phyloP scores from a whole-genome alignment of 225 moss, liverwort and hornwort species.

The Anthoceros angustus region DNA sequence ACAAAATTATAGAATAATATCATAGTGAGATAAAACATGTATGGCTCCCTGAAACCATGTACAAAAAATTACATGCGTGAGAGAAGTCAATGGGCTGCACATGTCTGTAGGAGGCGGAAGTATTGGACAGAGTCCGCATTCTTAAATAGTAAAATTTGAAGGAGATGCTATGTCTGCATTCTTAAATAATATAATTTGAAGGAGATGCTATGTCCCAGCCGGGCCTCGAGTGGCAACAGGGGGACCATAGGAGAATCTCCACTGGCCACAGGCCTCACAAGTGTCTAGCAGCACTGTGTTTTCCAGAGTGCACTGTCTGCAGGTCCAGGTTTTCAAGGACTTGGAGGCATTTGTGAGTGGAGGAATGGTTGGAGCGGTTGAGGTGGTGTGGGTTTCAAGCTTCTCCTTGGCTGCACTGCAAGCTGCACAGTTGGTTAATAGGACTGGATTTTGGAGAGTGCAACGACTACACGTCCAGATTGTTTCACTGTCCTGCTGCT shows the following conservation, averaged over 20 bases:
- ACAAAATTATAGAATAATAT: too few relatives aligned
- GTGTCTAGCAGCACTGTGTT: constrained; percentile 49
- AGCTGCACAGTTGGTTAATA: not conserved
- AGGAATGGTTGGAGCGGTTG: not conserved
- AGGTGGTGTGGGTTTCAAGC: not conserved
- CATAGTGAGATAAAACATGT: too few relatives aligned
- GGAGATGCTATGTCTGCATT: too few relatives aligned
- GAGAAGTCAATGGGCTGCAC: too few relatives aligned
- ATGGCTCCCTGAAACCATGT: too few relatives aligned
- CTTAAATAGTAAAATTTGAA: too few relatives aligned
- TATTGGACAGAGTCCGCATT: too few relatives aligned
- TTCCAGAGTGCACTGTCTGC: constrained; percentile 85
- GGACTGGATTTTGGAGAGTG: not conserved
- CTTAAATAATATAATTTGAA: too few relatives aligned
- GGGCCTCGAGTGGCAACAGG: constrained; percentile 34
- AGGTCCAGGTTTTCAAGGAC: constrained; percentile 36
- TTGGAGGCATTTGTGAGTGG: not conserved
- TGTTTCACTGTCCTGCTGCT: constrained; percentile 17
- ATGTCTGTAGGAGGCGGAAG: too few relatives aligned
- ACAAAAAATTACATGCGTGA: too few relatives aligned
- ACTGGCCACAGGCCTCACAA: constrained; percentile 81
- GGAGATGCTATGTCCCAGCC: not conserved
- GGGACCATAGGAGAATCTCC: constrained; percentile 85
- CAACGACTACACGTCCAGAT: constrained; percentile 8
- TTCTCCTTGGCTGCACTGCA: not conserved